Base-by-base conservation (phyloP, 768 basidiomycete genomes). In the Calocybe indica region DNA sequence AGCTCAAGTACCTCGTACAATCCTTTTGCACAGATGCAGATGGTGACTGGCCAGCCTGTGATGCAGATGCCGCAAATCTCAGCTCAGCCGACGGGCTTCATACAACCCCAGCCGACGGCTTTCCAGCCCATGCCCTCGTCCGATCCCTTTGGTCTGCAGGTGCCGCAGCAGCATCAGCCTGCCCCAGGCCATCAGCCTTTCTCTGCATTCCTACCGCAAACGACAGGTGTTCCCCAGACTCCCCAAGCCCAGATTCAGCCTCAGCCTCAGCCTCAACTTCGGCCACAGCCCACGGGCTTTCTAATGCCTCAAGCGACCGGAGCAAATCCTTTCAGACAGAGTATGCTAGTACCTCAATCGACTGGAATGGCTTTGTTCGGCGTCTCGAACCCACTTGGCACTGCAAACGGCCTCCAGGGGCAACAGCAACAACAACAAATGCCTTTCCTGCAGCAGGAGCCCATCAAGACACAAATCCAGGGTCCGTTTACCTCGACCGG, bases 301-400 rank as follows among this genome's bases (percentile, higher is more conserved):
- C 57, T 76, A 43, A 78, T 75, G 58, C 74, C 83, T 12, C 80
- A 84, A 54, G 59, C 69, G 11, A 87, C 83, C 7, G 85, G 82
- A 13, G 67, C 72, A 37, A 93, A 92, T 64, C 91, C 90, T 7
- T 94, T 94, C 73, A 74, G 92, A 32, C 89, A 90, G 63, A 88
- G 79, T 55, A 77, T 83, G 74, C 62, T 91, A 52, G 47, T 82
- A 22, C 76, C 84, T 8, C 82, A 85, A 56, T 66, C 70, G 6
- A 87, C 83, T 3, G 81, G 82, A 2, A 69, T 78, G 63, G 72
- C 76, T 1, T 53, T 71, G 48, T 75, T 80, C 48, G 68, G 61
- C 49, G 55, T 50, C 22, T 22, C 22, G 4, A 22, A 22, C 22
- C 22, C 22, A 22, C 22, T 22, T 4, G 22, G 22, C 22, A 22